Evolutionary conservation across 352 stramenopile species (phyloP).

Genomic region (Achlya hypogyna): DNA sequence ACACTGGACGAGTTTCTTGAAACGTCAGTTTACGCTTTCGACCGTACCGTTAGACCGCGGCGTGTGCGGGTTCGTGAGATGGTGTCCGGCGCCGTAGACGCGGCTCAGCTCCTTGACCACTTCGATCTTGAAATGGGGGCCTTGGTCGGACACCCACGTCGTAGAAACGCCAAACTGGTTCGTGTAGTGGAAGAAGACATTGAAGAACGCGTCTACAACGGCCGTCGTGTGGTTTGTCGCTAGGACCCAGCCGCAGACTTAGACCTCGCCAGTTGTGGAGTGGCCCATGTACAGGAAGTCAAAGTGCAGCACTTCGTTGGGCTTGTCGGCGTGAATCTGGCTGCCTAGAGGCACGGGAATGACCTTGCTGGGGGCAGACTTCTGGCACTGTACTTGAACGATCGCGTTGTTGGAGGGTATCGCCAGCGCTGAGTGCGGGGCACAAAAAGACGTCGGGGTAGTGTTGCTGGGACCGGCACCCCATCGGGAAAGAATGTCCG

Average conservation of each 20-base stretch:
- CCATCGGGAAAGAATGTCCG: constrained; percentile 19
- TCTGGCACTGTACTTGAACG: background rate
- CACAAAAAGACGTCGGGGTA: background rate
- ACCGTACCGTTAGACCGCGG: constrained; percentile 21
- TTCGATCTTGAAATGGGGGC: constrained; percentile 23
- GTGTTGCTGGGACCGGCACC: background rate
- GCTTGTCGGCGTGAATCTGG: constrained; percentile 2
- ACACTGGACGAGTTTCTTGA: background rate
- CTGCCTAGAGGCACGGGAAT: background rate
- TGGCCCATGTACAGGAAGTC: constrained; percentile 22
- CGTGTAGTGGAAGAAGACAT: background rate
- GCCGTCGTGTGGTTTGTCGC: background rate
- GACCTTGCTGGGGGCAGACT: background rate
- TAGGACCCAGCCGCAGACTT: background rate
- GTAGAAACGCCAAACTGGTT: background rate
- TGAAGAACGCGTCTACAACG: background rate
- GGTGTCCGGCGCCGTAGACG: constrained; percentile 10
- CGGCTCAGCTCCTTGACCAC: constrained; percentile 13
- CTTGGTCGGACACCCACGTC: constrained; percentile 21
- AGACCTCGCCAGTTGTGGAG: constrained; percentile 8
- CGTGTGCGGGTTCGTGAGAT: constrained; percentile 11
- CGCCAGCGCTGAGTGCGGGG: background rate
- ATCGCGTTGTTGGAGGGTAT: background rate
- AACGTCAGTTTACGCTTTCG: constrained; percentile 9
- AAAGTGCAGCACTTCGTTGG: constrained; percentile 25